phyloP scores from a whole-genome alignment of 2,329 filamentous ascomycete species.

The Gaeumannomyces sp. region DNA sequence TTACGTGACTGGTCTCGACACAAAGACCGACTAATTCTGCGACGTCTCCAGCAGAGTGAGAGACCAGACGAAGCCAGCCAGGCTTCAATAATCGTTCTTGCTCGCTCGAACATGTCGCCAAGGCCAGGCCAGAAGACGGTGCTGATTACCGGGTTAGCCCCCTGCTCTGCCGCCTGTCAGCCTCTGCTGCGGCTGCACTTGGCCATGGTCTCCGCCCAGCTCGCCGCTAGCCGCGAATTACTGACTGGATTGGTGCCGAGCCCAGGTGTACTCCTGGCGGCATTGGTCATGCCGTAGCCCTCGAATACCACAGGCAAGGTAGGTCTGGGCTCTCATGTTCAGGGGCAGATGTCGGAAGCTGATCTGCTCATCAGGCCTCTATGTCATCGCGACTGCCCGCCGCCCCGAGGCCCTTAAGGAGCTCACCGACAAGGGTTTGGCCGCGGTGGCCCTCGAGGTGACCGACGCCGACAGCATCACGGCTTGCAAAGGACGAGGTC shows the following conservation, averaged over 20 bases:
- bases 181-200: too few species aligned
- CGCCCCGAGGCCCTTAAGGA: conserved; percentile 26
- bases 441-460: conserved; percentile 24
- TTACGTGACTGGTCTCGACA: not conserved
- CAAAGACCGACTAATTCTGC: not conserved
- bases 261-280: conserved; percentile 32
- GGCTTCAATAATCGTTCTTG: not conserved
- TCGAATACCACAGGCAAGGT: conserved; percentile 31
- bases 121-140: conserved; percentile 9
- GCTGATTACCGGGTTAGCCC: conserved; percentile 9
- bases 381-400: conserved; percentile 34
- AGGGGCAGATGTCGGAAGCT: not conserved
- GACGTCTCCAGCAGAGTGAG: not conserved
- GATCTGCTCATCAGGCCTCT: conserved; percentile 23
- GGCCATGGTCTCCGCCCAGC: too few species aligned
- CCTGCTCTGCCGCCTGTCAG: not conserved
- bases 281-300: conserved; percentile 29
- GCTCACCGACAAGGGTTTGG: conserved; percentile 20
- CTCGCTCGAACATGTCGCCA: not conserved
- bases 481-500: conserved; percentile 26
- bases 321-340: not conserved
- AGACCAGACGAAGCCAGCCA: not conserved
- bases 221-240: not conserved
- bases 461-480: conserved; percentile 22
- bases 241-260: not conserved